Base-by-base conservation (phyloP, 176 grass and related monocot species). In the Microstegium vimineum region DNA sequence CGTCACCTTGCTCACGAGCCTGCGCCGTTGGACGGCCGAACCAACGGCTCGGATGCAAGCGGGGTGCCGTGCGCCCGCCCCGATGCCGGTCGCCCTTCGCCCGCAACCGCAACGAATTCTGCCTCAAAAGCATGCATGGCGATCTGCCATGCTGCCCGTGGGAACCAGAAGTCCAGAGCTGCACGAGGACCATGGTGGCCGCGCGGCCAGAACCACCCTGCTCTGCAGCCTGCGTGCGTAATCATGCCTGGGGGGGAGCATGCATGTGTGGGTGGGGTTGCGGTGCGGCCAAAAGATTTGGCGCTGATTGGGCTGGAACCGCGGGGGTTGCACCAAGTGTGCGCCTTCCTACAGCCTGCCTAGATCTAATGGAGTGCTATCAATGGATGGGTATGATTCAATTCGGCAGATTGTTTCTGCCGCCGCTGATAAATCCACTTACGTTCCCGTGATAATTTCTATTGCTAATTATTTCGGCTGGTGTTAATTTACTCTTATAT, bases 291-390 rank as follows among this genome's bases (percentile, higher is more conserved):
- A 20, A 45, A 81, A 81, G 73, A 90, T 82, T 82, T 90, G 78
- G 79, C 73, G 20, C 35, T 61, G 73, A 82, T 90, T 85, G 83
- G 73, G 73, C 78, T 38, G 6, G 12, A 69, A 64, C 63, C 56
- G 77, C 77, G 54, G 65, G 65, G 43, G 18, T 71, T 31, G 71
- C 77, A 71, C 34, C 82, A 28, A 54, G 64, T 64, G 74, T 45
- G 77, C 34, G 46, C 46, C 82, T 81, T 89, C 71, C 81, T 49
- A 78, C 43, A 71, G 45, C 41, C 69, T 66, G 69, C 32, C 63
- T 73, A 90, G 73, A 86, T 90, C 83, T 56, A 89, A 71, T 79
- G 20, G 77, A 65, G 64, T 64, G 34, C 72, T n/a, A 23, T 42
- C 5, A 52, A 45, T 52, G 45, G 43, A 35, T 59, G 64, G 11